Base-by-base conservation (phyloP, 23 red algal genomes). In the Gracilaria caudata region DNA sequence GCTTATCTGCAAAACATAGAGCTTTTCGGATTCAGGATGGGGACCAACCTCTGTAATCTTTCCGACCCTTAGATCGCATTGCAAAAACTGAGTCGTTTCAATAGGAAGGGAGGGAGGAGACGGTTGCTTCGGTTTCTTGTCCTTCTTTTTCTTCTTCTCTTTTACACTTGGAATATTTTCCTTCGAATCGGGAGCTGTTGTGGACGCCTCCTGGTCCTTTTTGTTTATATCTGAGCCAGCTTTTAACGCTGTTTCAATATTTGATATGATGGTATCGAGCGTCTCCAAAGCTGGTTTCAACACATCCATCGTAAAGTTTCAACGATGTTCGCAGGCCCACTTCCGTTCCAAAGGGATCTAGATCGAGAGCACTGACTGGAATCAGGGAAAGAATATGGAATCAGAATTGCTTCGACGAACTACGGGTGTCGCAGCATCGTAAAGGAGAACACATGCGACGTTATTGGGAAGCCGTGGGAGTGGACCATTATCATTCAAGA, bases 21-120 rank as follows among this genome's bases (percentile, higher is more conserved):
- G 80, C 7, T 46, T 56, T 7, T 86, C 80, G 25, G 93, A 78
- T 76, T 95, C 86, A 14, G 93, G 86, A 49, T 95, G 93, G 23
- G 25, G 26, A 0, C 20, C 59, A 38, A 87, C 82, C 21, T 68
- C 51, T 7, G 71, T 68, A 19, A 95, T 54, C 24, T 60, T 58
- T 9, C 76, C 93, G 21, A 92, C 93, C 23, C 93, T 79, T 54
- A 95, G 49, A 70, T 95, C 93, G 40, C 87, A 91, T 64, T 82
- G 78, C 44, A 82, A 76, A 58, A 91, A 91, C 38, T 91, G 87
- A 20, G 87, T 29, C 13, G 29, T 36, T 63, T 80, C 77, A 23
- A 60, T 17, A 26, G 77, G 77, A 29, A 60, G 35, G 24, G 70
- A 30, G 3, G 85, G 68, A 16, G 23, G 20, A 28, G 37, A 30